Evolutionary conservation across 2,329 filamentous ascomycete species (phyloP), one percentile per base, ranked within the genome.

Genomic region (Diaporthe nobilis): DNA sequence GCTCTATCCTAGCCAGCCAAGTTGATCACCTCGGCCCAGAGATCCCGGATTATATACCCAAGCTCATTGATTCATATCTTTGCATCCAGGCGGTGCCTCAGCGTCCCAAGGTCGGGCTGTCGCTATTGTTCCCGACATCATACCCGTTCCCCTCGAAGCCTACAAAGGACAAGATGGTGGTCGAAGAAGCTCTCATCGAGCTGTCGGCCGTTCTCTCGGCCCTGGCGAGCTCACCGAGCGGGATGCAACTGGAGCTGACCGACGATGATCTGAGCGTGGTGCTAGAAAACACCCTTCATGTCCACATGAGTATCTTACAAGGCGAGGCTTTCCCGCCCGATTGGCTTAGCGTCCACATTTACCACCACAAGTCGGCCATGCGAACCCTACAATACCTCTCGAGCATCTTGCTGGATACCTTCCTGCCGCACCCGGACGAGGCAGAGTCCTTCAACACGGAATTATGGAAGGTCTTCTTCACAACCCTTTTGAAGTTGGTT

Each of bases 261-360:
- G 92, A 94, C 71, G 90, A 94, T 42, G 94, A 98, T 76, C 89
- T 96, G 70, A 90, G 93, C 13, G 89, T 91, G 3, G 91, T 98
- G 57, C 83, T 98, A 13, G 92, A 95, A 78, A 94, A 95, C 80
- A 91, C 94, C 0, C 89, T 99, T 37, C 93, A 94, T 76, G 94
- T 98, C 10, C 93, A 98, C 81, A 94, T 95, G 84, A 98, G 95
- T 78, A 95, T 99, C 72, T 87, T 99, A 15, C 92, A 93, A 75
- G 95, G 95, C 79, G 94, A 97, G 81, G 95, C 97, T 0, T 98
- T 98, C 84, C 97, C 97, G 0, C 87, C 91, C 25, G 92, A 91
- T 76, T 99, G 97, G 97, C 88, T 99, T 60, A 98, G 96, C 83
- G 91, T 98, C 73, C 94, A 97, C 81, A 97, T 98, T 55, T 97